Conservation (phyloP, 331 rosid genomes). For the Saraca asoca region DNA sequence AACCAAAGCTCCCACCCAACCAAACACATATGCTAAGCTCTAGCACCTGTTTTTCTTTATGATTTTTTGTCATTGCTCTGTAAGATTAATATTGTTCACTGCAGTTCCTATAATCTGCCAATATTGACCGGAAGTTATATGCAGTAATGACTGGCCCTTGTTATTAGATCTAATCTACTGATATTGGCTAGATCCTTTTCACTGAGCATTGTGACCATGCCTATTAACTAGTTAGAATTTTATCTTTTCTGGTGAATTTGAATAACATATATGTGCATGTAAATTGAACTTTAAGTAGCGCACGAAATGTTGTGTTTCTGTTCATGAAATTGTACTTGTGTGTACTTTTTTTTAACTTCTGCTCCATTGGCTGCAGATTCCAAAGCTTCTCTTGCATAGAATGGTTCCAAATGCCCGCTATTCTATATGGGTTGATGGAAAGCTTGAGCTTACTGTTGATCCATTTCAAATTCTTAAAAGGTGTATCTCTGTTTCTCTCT, state of each 20-base stretch:
- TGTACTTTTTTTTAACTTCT: not conserved
- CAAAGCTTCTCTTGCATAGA: conserved; percentile 92
- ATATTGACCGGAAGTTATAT: no score
- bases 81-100: no score
- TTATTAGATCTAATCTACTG: conserved; percentile 1
- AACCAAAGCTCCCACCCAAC: no score
- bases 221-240: not conserved
- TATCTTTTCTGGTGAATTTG: not conserved
- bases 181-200: conserved; percentile 19
- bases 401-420: conserved; percentile 89
- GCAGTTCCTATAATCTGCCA: no score
- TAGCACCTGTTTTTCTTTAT: no score
- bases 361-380: conserved; percentile 60
- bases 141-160: no score
- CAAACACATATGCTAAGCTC: no score
- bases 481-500: conserved; percentile 41
- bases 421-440: conserved; percentile 94
- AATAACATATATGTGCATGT: conserved; percentile 9
- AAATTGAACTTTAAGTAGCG: not conserved
- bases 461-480: conserved; percentile 92
- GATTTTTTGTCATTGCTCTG: no score
- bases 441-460: conserved; percentile 94
- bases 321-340: conserved; percentile 8
- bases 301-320: not conserved
- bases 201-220: conserved; percentile 16